These are phyloP conservation scores for Cercophora scortea DNA, from an alignment of 495 filamentous ascomycete genomes.

Conservation along the genomic window DNA sequence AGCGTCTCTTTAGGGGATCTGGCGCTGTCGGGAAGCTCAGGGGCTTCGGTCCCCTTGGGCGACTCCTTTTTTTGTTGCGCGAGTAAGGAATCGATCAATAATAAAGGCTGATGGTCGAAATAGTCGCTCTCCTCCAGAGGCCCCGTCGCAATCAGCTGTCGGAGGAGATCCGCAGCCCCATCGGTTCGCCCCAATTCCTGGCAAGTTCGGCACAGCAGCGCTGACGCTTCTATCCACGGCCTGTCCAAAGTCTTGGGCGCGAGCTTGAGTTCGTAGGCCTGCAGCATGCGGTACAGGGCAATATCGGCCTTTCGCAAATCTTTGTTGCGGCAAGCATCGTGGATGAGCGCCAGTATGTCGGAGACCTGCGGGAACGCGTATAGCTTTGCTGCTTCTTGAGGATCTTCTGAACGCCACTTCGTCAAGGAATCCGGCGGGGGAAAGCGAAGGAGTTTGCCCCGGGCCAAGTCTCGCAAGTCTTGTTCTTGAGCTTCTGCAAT, in stretches of 20 bases:
- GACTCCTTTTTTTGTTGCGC: neutral
- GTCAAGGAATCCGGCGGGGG: neutral
- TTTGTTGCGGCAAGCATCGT: conserved; percentile 10
- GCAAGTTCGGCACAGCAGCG: conserved; percentile 29
- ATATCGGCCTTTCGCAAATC: conserved; percentile 10
- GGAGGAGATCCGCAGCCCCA: conserved; percentile 24
- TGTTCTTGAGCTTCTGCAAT: neutral
- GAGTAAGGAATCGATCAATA: conserved; percentile 25
- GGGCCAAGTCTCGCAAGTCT: neutral
- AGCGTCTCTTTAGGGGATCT: conserved; percentile 3
- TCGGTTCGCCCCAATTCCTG: conserved; percentile 18
- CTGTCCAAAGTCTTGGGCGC: conserved; percentile 12
- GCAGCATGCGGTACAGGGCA: conserved; percentile 16
- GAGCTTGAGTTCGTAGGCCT: conserved; percentile 7
- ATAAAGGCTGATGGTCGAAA: conserved; percentile 22
- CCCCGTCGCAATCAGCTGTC: conserved; percentile 15
- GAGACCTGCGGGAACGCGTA: conserved; percentile 4
- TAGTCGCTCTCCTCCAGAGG: conserved; percentile 26
- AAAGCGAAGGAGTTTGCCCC: neutral
- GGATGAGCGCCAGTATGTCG: conserved; percentile 10
- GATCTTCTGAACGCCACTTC: neutral
- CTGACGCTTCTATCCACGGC: conserved; percentile 25
- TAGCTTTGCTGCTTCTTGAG: neutral
- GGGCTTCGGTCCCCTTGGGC: neutral
- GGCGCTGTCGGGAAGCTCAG: neutral